phyloP scores from a whole-genome alignment of 2,329 filamentous ascomycete genomes.

The Cladophialophora immunda region DNA sequence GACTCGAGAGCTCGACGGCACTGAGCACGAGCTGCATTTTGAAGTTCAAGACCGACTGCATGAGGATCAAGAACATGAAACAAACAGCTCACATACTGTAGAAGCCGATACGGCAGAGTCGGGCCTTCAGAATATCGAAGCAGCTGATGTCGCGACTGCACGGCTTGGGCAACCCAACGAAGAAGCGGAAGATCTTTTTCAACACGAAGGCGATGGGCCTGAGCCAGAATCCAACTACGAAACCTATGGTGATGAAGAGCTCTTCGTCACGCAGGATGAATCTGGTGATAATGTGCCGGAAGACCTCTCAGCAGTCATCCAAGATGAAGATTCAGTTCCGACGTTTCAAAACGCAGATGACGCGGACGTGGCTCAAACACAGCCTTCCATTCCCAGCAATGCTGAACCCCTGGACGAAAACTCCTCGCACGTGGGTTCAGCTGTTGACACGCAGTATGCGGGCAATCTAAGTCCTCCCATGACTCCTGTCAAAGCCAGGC shows the following conservation, averaged over 20 bases:
- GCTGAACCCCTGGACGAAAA: constrained; percentile 2
- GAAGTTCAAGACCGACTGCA: background rate
- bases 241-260: constrained; percentile 34
- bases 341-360: background rate
- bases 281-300: constrained; percentile 10
- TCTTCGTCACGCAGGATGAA: constrained; percentile 25
- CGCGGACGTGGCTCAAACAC: background rate
- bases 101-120: constrained; percentile 21
- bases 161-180: constrained; percentile 14
- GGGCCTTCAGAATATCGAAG: constrained; percentile 8
- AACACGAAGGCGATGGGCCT: constrained; percentile 19
- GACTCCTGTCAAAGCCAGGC: constrained; percentile 32
- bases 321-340: constrained; percentile 3
- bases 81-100: constrained; percentile 33
- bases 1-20: background rate
- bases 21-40: constrained; percentile 6
- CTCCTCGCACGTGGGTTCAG: constrained; percentile 4
- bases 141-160: constrained; percentile 9
- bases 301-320: constrained; percentile 3
- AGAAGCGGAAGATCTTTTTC: constrained; percentile 25
- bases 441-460: constrained; percentile 1
- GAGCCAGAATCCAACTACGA: constrained; percentile 23
- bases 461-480: constrained; percentile 27
- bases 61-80: constrained; percentile 27
- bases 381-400: constrained; percentile 1